Evolutionary conservation across 179 eudicot genomes (phyloP).

Genomic region (Spergularia azorica): DNA sequence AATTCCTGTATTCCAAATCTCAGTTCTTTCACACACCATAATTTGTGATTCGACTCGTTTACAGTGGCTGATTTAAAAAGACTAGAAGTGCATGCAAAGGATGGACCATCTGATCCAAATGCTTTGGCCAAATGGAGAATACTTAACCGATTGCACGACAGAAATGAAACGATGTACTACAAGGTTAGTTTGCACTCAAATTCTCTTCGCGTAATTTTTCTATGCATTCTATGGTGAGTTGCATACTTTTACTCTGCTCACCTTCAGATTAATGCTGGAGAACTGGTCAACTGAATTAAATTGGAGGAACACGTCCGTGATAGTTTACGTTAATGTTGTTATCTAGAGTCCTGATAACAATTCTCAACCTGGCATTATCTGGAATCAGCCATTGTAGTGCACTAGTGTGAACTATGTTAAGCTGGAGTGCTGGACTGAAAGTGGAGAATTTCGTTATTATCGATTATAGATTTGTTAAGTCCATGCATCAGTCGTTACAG

Average conservation of each 20-base stretch:
- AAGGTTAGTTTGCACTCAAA: constrained; percentile 49
- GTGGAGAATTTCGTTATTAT: too few relatives aligned
- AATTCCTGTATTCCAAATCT: too few relatives aligned
- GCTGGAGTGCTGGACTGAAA: too few relatives aligned
- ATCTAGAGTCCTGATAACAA: not conserved
- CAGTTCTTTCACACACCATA: too few relatives aligned
- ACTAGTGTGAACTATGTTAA: too few relatives aligned
- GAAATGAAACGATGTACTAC: constrained; percentile 97
- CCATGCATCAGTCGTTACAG: too few relatives aligned
- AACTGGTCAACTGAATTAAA: not conserved
- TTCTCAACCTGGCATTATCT: too few relatives aligned
- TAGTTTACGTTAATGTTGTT: not conserved
- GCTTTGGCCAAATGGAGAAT: constrained; percentile 95
- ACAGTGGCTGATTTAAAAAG: constrained; percentile 85
- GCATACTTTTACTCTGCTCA: not conserved
- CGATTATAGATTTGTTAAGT: too few relatives aligned
- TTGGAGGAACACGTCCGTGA: not conserved
- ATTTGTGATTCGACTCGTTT: not conserved
- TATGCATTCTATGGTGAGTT: not conserved
- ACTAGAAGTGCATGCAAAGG: constrained; percentile 73
- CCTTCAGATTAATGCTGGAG: not conserved
- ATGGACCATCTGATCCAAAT: constrained; percentile 90
- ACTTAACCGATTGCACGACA: constrained; percentile 90
- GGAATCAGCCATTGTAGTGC: too few relatives aligned
- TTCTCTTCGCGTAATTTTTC: constrained; percentile 1